phyloP scores from a whole-genome alignment of 2,329 filamentous ascomycete genomes.

The Cryphonectria parasitica region DNA sequence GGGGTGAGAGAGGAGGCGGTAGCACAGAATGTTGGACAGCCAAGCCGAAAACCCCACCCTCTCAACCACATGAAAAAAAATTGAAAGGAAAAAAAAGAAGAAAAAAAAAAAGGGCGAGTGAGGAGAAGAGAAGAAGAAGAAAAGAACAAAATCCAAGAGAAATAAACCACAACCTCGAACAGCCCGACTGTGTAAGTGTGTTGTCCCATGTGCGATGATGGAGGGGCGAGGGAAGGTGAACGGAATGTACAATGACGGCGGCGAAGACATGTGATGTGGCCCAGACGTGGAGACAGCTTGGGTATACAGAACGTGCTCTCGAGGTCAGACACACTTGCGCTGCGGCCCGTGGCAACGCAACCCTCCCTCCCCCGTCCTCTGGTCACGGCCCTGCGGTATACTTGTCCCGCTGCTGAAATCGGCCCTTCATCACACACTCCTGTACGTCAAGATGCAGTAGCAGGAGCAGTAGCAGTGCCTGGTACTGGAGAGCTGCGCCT shows the following conservation, averaged over 20 bases:
- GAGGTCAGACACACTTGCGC: neutral
- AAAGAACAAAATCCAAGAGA: neutral
- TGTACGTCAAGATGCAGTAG: slow-evolving; percentile 2
- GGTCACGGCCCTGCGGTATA: neutral
- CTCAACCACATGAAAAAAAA: neutral
- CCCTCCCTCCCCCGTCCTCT: too few species aligned
- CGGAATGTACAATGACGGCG: neutral
- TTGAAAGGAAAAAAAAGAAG: neutral
- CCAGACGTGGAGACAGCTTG: neutral
- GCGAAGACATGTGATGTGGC: neutral
- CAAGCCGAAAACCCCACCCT: neutral
- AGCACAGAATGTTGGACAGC: neutral
- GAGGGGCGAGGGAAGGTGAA: neutral
- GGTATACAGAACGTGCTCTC: neutral
- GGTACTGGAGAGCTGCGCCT: neutral
- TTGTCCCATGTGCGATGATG: neutral
- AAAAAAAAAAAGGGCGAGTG: too few species aligned
- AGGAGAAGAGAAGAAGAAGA: neutral
- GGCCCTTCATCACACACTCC: slow-evolving; percentile 31
- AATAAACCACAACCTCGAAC: neutral
- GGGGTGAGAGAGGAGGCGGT: neutral
- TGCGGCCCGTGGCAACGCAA: neutral
- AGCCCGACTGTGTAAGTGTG: neutral
- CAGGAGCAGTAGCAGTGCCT: neutral
- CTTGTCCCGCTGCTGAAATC: slow-evolving; percentile 29